Percentiles rank a stretch among this genome's conserved stretches.
Conservation (phyloP, 768 basidiomycete genomes). For the Amanita thiersii region DNA sequence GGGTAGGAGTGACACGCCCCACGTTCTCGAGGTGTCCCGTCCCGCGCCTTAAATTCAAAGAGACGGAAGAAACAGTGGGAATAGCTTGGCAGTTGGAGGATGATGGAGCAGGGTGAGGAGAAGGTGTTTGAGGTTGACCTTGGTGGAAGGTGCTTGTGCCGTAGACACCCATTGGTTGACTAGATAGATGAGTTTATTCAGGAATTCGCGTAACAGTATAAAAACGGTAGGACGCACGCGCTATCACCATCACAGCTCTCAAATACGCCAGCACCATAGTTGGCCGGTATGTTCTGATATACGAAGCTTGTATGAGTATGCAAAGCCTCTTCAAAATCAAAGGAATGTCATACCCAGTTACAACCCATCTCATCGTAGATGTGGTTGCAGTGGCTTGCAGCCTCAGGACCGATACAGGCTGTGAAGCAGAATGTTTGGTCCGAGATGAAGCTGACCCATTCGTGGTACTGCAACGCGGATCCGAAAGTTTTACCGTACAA, state of each 20-base stretch:
- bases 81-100: slow-evolving; percentile 55
- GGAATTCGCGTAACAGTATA: no score
- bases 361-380: slow-evolving; percentile 68
- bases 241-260: slow-evolving; percentile 61
- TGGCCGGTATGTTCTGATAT: slow-evolving; percentile 69
- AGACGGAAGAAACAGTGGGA: slow-evolving; percentile 28
- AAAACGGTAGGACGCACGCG: no score
- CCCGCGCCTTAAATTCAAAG: no score
- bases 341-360: no score
- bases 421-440: slow-evolving; percentile 63
- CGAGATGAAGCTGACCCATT: slow-evolving; percentile 85
- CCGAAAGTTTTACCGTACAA: slow-evolving; percentile 61
- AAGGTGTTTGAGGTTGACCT: slow-evolving; percentile 47
- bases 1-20: no score
- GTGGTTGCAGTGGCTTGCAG: slow-evolving; percentile 61
- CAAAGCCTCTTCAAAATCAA: no score
- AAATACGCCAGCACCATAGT: slow-evolving; percentile 51
- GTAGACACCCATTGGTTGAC: slow-evolving; percentile 62
- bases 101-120: slow-evolving; percentile 47
- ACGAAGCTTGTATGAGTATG: slow-evolving; percentile 8
- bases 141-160: slow-evolving; percentile 67
- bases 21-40: no score
- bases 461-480: slow-evolving; percentile 48
- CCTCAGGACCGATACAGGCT: slow-evolving; percentile 56
- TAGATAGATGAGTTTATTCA: no score